Conservation (phyloP, 768 basidiomycete species). For the Mrakia gelida region DNA sequence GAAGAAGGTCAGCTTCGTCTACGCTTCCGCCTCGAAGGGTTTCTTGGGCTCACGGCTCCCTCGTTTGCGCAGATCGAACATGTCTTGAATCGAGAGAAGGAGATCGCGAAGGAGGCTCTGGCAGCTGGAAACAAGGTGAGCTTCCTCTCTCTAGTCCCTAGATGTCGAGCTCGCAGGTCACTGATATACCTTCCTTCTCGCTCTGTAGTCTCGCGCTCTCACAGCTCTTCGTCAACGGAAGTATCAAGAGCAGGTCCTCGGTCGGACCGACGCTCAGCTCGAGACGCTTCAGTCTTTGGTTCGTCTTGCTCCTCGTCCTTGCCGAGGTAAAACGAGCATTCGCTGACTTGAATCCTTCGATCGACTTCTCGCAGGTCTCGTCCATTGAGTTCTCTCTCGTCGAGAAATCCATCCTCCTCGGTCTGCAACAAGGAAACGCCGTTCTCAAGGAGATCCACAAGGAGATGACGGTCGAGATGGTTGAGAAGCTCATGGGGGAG, state of each 20-base stretch:
- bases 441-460: conserved; percentile 90
- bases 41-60: neutral
- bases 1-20: conserved; percentile 61
- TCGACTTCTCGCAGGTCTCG: conserved; percentile 61
- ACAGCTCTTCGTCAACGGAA: conserved; percentile 84
- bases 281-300: conserved; percentile 86
- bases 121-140: conserved; percentile 70
- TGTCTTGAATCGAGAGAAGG: conserved; percentile 79
- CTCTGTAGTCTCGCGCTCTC: conserved; percentile 56
- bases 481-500: conserved; percentile 91
- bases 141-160: neutral
- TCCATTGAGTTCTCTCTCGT: conserved; percentile 95
- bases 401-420: conserved; percentile 86
- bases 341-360: neutral
- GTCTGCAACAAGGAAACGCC: conserved; percentile 86
- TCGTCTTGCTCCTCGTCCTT: conserved; percentile 38
- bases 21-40: neutral
- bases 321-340: neutral
- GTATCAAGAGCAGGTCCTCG: conserved; percentile 82
- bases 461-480: conserved; percentile 84
- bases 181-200: neutral
- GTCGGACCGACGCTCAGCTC: conserved; percentile 84
- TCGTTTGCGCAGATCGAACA: conserved; percentile 63
- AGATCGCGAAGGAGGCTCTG: conserved; percentile 80
- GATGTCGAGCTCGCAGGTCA: neutral